Conservation (phyloP, 176 grass and related monocot genomes). For the Oryza rufipogon region DNA sequence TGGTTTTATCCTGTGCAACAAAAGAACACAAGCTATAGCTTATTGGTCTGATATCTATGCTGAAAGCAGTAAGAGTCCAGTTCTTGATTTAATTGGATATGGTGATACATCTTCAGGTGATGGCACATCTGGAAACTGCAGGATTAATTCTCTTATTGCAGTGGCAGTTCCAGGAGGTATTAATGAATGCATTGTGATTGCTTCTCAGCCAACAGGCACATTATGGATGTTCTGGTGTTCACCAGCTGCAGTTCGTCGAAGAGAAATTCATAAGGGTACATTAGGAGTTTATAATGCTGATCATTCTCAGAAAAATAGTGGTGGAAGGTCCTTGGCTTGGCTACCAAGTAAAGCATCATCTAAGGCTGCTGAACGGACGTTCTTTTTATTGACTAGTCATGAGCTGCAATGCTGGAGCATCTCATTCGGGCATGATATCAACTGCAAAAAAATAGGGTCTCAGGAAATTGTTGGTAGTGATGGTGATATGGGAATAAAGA, state of each 20-base stretch:
- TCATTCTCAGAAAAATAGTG: constrained; percentile 53
- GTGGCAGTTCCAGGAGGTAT: constrained; percentile 53
- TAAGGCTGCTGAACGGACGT: constrained; percentile 53
- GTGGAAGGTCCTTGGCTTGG: constrained; percentile 79
- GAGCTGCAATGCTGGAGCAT: constrained; percentile 89
- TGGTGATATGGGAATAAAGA: constrained; percentile 88
- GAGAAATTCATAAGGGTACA: constrained; percentile 50
- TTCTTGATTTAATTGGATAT: constrained; percentile 41
- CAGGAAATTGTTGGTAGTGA: constrained; percentile 85
- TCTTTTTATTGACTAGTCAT: constrained; percentile 79
- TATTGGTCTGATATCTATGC: constrained; percentile 89
- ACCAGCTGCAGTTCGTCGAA: constrained; percentile 56
- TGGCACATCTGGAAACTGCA: constrained; percentile 48
- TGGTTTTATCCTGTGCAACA: constrained; percentile 78
- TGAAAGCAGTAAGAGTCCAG: constrained; percentile 52
- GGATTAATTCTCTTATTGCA: constrained; percentile 71
- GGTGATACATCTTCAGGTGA: constrained; percentile 35
- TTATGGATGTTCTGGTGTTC: constrained; percentile 75
- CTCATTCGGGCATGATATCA: constrained; percentile 49
- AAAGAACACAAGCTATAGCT: constrained; percentile 59
- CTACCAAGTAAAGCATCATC: constrained; percentile 55
- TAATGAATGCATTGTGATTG: constrained; percentile 67
- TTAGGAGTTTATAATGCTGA: constrained; percentile 39
- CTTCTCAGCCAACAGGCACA: constrained; percentile 58
- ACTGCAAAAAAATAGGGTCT: constrained; percentile 63